Conservation (phyloP, 1,284 basidiomycete genomes). For the Thelephora terrestris region DNA sequence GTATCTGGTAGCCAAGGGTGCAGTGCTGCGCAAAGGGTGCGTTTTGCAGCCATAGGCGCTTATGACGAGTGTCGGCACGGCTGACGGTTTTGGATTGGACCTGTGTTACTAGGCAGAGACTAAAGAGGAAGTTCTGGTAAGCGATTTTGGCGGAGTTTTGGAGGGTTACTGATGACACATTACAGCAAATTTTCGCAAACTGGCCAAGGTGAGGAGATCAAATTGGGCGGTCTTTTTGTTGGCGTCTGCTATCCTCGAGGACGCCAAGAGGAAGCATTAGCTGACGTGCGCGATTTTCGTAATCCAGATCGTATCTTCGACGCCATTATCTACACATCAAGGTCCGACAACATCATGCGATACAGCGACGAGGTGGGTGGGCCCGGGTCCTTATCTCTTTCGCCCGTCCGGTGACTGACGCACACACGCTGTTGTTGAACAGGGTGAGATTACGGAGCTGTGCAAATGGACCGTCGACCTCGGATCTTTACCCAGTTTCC, state of each 20-base stretch:
- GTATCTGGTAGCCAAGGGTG: conserved; percentile 74
- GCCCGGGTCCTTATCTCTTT: conserved; percentile 13
- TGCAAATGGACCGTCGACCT: conserved; percentile 84
- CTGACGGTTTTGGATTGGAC: conserved; percentile 13
- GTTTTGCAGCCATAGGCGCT: conserved; percentile 10
- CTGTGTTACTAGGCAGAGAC: conserved; percentile 44
- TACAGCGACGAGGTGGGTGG: conserved; percentile 62
- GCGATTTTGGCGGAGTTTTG: conserved; percentile 14
- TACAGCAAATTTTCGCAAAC: conserved; percentile 65
- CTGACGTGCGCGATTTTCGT: conserved; percentile 4
- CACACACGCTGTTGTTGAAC: conserved; percentile 7
- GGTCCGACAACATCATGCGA: conserved; percentile 62
- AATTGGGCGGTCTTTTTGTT: neutral
- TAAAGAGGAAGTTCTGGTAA: conserved; percentile 73
- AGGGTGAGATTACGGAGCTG: conserved; percentile 60
- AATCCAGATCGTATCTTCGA: conserved; percentile 60
- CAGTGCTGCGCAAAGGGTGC: conserved; percentile 73
- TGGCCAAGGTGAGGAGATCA: conserved; percentile 38
- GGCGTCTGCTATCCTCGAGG: neutral
- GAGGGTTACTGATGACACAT: conserved; percentile 11
- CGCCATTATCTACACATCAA: conserved; percentile 68
- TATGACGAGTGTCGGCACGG: neutral
- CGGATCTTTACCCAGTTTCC: conserved; percentile 64
- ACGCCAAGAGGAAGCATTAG: neutral
- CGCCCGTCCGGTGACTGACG: conserved; percentile 4